A percentile compares a stretch with the other conserved stretches of the same genome.
Evolutionary conservation across 2,329 filamentous ascomycete species (phyloP).

Genomic region (Trichoderma semiorbis): DNA sequence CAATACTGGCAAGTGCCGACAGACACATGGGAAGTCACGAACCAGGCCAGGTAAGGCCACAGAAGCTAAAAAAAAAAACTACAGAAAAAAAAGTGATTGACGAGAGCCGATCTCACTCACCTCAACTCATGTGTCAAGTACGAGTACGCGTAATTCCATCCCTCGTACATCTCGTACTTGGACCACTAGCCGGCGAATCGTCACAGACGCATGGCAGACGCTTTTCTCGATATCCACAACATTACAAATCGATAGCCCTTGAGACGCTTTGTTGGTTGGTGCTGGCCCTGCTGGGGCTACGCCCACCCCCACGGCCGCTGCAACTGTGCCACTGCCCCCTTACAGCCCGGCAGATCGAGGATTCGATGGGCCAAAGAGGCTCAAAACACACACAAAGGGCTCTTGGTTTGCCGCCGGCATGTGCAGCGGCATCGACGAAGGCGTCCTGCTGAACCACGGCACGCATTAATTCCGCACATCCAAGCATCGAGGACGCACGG

Average conservation of each 20-base stretch:
- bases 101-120: constrained; percentile 13
- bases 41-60: background rate
- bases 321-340: constrained; percentile 6
- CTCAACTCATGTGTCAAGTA: background rate
- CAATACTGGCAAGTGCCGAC: constrained; percentile 10
- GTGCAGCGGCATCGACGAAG: constrained; percentile 1
- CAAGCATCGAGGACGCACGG: background rate
- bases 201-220: constrained; percentile 3
- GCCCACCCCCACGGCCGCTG: background rate
- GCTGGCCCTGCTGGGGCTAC: constrained; percentile 10
- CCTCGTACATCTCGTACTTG: background rate
- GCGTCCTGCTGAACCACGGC: background rate
- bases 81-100: background rate
- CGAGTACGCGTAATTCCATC: background rate
- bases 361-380: constrained; percentile 8
- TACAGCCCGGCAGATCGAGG: constrained; percentile 16
- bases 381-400: background rate
- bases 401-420: constrained; percentile 10
- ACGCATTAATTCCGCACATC: constrained; percentile 1
- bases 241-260: constrained; percentile 16
- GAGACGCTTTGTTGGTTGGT: background rate
- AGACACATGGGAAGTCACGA: background rate
- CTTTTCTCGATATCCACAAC: background rate
- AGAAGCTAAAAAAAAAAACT: background rate
- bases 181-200: background rate